Percentiles rank a stretch among this genome's conserved stretches.
These are phyloP conservation scores for Oryza punctata DNA, from an alignment of 176 grass and related monocot genomes.

Conservation along the genomic window DNA sequence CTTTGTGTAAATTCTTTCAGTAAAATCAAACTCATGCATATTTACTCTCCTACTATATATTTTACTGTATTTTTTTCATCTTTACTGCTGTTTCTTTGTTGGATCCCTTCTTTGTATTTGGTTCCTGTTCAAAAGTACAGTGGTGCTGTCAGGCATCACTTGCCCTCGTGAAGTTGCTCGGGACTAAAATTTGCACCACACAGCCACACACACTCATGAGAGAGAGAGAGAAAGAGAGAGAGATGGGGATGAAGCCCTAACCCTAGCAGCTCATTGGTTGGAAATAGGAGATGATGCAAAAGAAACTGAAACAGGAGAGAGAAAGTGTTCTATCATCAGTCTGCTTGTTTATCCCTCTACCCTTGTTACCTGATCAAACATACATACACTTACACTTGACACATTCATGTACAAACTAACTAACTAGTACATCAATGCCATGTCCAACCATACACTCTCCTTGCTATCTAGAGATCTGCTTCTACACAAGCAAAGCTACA, in stretches of 20 bases:
- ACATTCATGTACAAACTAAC: slow-evolving; percentile 4
- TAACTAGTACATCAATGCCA: slow-evolving; percentile 14
- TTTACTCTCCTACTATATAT: background rate
- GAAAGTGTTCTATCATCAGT: background rate
- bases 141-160: slow-evolving; percentile 48
- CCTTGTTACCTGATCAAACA: slow-evolving; percentile 31
- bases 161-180: background rate
- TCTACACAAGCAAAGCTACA: slow-evolving; percentile 58
- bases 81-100: slow-evolving; percentile 21
- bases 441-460: background rate
- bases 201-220: background rate
- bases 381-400: slow-evolving; percentile 29
- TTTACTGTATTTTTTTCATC: background rate
- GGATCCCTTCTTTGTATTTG: background rate
- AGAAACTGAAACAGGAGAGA: slow-evolving; percentile 27
- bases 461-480: slow-evolving; percentile 33
- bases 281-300: slow-evolving; percentile 45
- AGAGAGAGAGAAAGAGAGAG: background rate
- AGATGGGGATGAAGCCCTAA: slow-evolving; percentile 45
- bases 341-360: background rate
- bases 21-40: slow-evolving; percentile 15
- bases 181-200: background rate
- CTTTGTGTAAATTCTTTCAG: slow-evolving; percentile 1
- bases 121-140: slow-evolving; percentile 31
- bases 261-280: slow-evolving; percentile 28